These are phyloP conservation scores for Lichtheimia ramosa DNA, from an alignment of 371 early-diverging fungal species.

Conservation along the genomic window DNA sequence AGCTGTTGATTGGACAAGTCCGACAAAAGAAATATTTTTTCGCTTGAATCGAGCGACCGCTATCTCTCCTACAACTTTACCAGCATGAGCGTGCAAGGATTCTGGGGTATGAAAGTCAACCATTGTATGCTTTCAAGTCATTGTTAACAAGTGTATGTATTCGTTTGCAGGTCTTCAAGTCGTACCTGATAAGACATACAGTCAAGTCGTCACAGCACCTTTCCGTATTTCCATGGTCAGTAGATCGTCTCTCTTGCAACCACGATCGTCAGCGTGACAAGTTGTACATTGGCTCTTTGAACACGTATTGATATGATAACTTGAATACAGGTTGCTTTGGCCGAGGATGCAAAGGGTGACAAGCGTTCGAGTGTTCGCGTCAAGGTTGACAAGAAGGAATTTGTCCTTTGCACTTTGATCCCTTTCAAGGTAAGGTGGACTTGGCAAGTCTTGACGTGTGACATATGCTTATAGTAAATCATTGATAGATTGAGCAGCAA, in stretches of 20 bases:
- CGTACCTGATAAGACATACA: constrained; percentile 63
- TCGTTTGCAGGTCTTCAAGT: constrained; percentile 47
- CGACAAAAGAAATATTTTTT: not conserved
- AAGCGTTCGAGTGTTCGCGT: constrained; percentile 65
- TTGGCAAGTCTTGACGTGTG: not conserved
- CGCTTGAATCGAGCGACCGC: not conserved
- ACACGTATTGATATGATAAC: not conserved
- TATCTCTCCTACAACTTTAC: not conserved
- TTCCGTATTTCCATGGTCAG: constrained; percentile 73
- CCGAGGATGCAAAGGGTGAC: constrained; percentile 39
- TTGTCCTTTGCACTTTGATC: constrained; percentile 64
- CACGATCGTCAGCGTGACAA: no score
- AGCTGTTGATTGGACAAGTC: not conserved
- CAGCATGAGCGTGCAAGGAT: constrained; percentile 22
- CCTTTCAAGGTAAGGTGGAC: constrained; percentile 16
- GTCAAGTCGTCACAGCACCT: constrained; percentile 67
- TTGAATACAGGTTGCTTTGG: constrained; percentile 63
- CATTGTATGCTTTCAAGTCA: not conserved
- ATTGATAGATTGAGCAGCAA: constrained; percentile 53
- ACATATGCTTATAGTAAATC: no score
- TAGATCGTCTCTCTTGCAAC: not conserved
- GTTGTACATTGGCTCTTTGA: no score
- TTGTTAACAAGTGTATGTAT: not conserved
- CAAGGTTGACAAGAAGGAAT: constrained; percentile 67
- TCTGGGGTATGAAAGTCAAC: constrained; percentile 13